Conservation (phyloP, 352 stramenopile species). For the Pythium phragmiticola region DNA sequence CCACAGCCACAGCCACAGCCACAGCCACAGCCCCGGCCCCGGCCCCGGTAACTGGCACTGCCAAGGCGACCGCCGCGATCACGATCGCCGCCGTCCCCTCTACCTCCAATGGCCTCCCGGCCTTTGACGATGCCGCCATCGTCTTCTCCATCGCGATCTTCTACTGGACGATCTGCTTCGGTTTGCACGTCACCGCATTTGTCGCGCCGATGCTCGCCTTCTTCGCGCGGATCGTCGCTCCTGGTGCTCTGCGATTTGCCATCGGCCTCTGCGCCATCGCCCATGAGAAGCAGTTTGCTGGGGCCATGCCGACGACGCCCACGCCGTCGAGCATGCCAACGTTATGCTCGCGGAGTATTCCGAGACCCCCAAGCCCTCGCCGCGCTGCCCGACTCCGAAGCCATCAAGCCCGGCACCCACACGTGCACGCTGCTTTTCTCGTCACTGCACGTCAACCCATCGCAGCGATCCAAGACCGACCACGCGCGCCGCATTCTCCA, state of each 20-base stretch:
- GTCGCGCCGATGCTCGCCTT: not conserved
- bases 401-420: not conserved
- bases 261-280: not conserved
- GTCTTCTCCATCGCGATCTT: conserved; percentile 19
- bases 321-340: not conserved
- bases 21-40: not conserved
- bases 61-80: too few species aligned
- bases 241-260: not conserved
- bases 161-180: conserved; percentile 19
- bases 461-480: not conserved
- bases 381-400: too few species aligned
- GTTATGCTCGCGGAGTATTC: not conserved
- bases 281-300: not conserved
- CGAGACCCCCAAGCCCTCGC: not conserved
- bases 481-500: not conserved
- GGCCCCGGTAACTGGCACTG: too few species aligned
- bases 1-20: not conserved
- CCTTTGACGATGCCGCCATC: not conserved
- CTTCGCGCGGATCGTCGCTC: not conserved
- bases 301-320: not conserved
- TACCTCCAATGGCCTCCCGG: conserved; percentile 48
- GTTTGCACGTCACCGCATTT: too few species aligned
- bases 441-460: not conserved
- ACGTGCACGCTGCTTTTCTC: not conserved
- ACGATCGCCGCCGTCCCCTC: too few species aligned